These are phyloP conservation scores for Geotrichum bryndzae DNA, from an alignment of 1,139 yeast species.

Conservation along the genomic window DNA sequence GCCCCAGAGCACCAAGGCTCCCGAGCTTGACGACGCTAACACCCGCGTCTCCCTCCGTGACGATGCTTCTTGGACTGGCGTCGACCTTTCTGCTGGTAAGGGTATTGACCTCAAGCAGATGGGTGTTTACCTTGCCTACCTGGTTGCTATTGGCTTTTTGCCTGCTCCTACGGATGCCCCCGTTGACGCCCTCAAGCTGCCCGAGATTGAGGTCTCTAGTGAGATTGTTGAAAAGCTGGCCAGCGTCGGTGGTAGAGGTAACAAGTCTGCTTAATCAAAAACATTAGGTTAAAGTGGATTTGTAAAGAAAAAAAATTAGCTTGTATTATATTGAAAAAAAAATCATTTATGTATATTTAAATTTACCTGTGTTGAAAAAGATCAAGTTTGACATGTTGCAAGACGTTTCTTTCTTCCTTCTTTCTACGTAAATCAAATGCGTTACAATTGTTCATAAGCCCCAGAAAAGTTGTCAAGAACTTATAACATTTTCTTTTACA, in stretches of 20 bases:
- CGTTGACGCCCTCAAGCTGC: constrained; percentile 45
- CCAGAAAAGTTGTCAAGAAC: too few species aligned
- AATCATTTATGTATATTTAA: too few species aligned
- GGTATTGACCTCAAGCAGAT: constrained; percentile 65
- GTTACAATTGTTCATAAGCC: too few species aligned
- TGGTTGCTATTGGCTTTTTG: constrained; percentile 72
- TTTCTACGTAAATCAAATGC: too few species aligned
- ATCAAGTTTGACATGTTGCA: too few species aligned
- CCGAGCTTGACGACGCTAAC: constrained; percentile 84
- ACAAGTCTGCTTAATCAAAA: background rate
- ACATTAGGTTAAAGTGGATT: background rate
- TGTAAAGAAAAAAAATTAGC: too few species aligned
- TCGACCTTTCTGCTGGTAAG: constrained; percentile 58
- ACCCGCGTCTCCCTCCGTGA: constrained; percentile 57
- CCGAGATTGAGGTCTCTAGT: constrained; percentile 49
- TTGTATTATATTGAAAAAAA: too few species aligned
- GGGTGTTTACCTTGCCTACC: constrained; percentile 74
- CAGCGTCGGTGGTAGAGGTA: constrained; percentile 81
- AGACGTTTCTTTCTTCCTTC: too few species aligned
- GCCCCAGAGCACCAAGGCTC: constrained; percentile 88
- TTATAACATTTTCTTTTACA: too few species aligned
- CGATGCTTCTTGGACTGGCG: constrained; percentile 60
- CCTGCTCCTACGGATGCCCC: constrained; percentile 45
- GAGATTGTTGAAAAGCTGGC: constrained; percentile 60
- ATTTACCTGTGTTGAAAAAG: background rate